These are phyloP conservation scores for Intubia oerlemansii DNA, from an alignment of 2,329 filamentous ascomycete genomes.

Conservation along the genomic window DNA sequence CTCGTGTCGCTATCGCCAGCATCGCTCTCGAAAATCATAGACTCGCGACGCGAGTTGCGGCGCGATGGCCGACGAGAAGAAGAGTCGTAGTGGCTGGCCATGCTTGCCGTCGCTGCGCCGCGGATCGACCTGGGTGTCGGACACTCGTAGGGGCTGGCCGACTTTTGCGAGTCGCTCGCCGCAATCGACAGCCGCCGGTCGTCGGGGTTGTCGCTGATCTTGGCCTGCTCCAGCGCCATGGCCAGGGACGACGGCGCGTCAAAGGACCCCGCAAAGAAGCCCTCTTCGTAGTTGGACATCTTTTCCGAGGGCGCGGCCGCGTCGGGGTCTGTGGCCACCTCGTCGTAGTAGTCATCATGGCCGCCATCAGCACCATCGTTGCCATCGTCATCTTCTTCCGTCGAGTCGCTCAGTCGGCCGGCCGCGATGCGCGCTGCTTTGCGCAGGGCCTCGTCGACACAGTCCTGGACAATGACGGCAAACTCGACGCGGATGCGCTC, in stretches of 20 bases:
- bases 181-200: constrained; percentile 31
- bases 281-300: constrained; percentile 29
- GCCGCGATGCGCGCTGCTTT: constrained; percentile 79
- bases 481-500: constrained; percentile 92
- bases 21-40: constrained; percentile 68
- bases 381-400: constrained; percentile 35
- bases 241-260: constrained; percentile 34
- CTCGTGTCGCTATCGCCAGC: constrained; percentile 74
- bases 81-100: constrained; percentile 38
- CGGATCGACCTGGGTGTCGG: constrained; percentile 75
- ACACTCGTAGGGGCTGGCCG: constrained; percentile 77
- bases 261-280: constrained; percentile 34
- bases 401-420: constrained; percentile 64
- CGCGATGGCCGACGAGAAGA: constrained; percentile 54
- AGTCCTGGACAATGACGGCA: constrained; percentile 80
- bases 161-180: constrained; percentile 50
- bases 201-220: constrained; percentile 18
- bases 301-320: no score
- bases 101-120: constrained; percentile 32
- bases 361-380: constrained; percentile 19
- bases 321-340: not conserved
- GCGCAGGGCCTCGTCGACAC: constrained; percentile 74
- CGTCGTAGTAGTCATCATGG: no score
- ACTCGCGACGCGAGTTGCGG: constrained; percentile 50
- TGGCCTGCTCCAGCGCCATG: constrained; percentile 26